Evolutionary conservation across 2,329 filamentous ascomycete species (phyloP).

Genomic region (Fusarium penzigii): DNA sequence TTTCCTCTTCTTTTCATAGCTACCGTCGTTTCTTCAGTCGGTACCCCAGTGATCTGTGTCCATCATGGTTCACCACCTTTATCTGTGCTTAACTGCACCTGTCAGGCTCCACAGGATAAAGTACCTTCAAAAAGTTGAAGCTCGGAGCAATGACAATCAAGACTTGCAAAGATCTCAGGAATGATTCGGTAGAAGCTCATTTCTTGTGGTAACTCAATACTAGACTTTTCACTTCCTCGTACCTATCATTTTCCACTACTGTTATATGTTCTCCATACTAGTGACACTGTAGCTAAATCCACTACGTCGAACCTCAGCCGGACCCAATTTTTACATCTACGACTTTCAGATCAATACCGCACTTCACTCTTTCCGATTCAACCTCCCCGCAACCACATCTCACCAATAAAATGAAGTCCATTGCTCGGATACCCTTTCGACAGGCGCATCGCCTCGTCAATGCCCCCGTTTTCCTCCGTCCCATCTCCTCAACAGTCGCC

Average conservation of each 20-base stretch:
- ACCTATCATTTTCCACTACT: neutral
- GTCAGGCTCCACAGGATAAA: neutral
- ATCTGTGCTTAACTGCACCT: neutral
- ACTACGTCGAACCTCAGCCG: constrained; percentile 13
- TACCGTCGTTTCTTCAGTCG: neutral
- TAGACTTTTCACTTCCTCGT: neutral
- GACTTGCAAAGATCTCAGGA: neutral
- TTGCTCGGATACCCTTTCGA: constrained; percentile 41
- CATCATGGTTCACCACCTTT: neutral
- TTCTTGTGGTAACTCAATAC: neutral
- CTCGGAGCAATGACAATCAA: neutral
- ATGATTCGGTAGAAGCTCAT: neutral
- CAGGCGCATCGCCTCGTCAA: constrained; percentile 31
- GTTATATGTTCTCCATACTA: neutral
- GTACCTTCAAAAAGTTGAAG: neutral
- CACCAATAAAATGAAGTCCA: constrained; percentile 41
- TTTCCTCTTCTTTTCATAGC: too few relatives aligned
- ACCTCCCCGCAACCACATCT: neutral
- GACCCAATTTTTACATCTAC: constrained; percentile 24
- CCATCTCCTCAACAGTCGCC: constrained; percentile 36
- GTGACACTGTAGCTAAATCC: constrained; percentile 28
- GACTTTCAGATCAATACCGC: constrained; percentile 10
- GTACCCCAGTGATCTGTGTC: neutral
- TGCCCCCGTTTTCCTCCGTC: constrained; percentile 20
- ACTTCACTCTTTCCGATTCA: constrained; percentile 9